Conservation (phyloP, 1,139 yeast genomes). For the Taphrina communis region DNA sequence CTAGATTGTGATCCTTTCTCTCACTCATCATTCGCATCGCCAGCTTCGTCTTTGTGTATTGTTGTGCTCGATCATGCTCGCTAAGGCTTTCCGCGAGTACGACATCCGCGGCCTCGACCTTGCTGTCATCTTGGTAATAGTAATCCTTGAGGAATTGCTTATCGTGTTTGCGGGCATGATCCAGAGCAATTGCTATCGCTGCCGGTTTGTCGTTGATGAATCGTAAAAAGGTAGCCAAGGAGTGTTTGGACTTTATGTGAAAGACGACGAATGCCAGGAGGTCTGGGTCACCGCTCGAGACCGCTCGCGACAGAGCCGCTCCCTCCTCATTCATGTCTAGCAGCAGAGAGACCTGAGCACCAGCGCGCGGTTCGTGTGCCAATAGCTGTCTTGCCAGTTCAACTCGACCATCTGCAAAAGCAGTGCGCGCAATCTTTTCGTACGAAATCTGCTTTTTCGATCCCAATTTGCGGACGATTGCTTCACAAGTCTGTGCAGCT, state of each 20-base stretch:
- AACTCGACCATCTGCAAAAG: slow-evolving; percentile 82
- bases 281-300: slow-evolving; percentile 70
- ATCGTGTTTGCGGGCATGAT: slow-evolving; percentile 53
- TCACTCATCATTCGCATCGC: slow-evolving; percentile 49
- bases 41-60: slow-evolving; percentile 47
- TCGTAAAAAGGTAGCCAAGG: slow-evolving; percentile 63
- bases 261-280: slow-evolving; percentile 64
- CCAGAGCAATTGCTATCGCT: slow-evolving; percentile 57
- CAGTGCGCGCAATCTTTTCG: slow-evolving; percentile 68
- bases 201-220: slow-evolving; percentile 57
- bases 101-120: slow-evolving; percentile 57
- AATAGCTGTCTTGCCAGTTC: slow-evolving; percentile 63
- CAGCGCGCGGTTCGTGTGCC: slow-evolving; percentile 70
- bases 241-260: slow-evolving; percentile 58
- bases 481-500: slow-evolving; percentile 65
- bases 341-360: slow-evolving; percentile 66
- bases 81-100: slow-evolving; percentile 51
- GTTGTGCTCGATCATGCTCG: slow-evolving; percentile 43
- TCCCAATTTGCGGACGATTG: slow-evolving; percentile 58
- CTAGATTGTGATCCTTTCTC: slow-evolving; percentile 49
- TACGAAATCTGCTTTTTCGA: slow-evolving; percentile 59
- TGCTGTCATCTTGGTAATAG: slow-evolving; percentile 66
- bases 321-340: slow-evolving; percentile 75
- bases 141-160: slow-evolving; percentile 57
- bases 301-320: slow-evolving; percentile 70